phyloP scores from a whole-genome alignment of 2,329 filamentous ascomycete genomes.

The Herpotrichia juniperi region DNA sequence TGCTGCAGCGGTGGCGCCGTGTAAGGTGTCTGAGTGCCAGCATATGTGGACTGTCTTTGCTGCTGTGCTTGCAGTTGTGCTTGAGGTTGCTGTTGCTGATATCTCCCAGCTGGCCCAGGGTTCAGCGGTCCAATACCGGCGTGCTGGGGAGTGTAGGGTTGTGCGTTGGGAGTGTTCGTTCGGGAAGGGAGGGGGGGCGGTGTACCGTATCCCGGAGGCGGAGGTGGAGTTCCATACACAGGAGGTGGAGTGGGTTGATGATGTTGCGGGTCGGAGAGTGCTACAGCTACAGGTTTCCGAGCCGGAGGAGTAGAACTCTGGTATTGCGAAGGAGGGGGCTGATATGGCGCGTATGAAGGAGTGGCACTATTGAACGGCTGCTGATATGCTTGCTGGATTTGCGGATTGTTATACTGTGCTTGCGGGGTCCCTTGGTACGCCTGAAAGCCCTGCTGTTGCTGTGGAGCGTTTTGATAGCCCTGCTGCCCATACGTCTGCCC shows the following conservation, averaged over 20 bases:
- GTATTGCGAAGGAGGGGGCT: background rate
- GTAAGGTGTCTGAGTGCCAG: too few species aligned
- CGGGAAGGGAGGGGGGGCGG: background rate
- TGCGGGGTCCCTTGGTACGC: background rate
- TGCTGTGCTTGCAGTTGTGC: background rate
- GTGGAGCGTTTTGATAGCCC: background rate
- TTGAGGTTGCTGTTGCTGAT: background rate
- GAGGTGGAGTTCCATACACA: background rate
- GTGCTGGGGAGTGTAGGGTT: too few species aligned
- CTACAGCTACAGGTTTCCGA: too few species aligned
- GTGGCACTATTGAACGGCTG: background rate
- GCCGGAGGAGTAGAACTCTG: background rate
- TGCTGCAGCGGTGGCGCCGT: background rate
- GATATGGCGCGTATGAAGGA: background rate
- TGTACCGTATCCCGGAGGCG: background rate
- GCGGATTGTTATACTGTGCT: background rate
- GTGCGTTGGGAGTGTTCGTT: background rate
- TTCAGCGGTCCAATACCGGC: too few species aligned
- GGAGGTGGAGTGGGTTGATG: background rate
- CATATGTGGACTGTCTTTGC: too few species aligned
- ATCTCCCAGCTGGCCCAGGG: background rate
- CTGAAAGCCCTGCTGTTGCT: constrained; percentile 8
- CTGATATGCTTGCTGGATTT: background rate
- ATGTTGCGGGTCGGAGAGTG: background rate
- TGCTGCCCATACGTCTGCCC: background rate